Percentiles rank a stretch among this genome's conserved stretches.
These are phyloP conservation scores for Moricandia moricandioides DNA, from an alignment of 345 rosid species.

Conservation along the genomic window DNA sequence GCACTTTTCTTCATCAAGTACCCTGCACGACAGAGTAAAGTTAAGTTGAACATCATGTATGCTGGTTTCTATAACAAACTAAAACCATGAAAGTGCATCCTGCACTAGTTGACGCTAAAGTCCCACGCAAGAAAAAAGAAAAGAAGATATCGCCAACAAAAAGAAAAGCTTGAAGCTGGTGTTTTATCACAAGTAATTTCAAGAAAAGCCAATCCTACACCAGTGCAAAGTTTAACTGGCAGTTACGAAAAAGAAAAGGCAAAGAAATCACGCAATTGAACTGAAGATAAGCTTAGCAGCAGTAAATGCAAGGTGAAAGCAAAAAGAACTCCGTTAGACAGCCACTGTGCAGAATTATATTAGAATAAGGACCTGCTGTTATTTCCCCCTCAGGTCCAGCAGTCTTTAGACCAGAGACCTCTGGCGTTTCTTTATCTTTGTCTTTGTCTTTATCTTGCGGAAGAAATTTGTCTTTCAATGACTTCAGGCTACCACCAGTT, in stretches of 20 bases:
- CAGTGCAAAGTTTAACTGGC: background rate
- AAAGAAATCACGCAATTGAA: background rate
- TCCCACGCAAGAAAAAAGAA: background rate
- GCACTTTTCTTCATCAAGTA: conserved; percentile 88
- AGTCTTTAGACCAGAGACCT: conserved; percentile 75
- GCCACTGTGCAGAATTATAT: conserved; percentile 36
- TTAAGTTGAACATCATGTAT: background rate
- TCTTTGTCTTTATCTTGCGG: conserved; percentile 62
- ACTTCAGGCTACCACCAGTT: conserved; percentile 76
- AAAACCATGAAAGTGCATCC: background rate
- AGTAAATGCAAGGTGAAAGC: background rate
- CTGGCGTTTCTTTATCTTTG: conserved; percentile 62
- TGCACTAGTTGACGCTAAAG: background rate
- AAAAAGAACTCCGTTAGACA: conserved; percentile 16
- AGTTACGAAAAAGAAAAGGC: background rate
- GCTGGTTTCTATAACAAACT: background rate
- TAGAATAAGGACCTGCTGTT: conserved; percentile 70
- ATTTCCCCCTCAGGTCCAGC: conserved; percentile 94
- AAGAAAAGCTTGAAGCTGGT: conserved; percentile 8
- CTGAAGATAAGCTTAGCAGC: conserved; percentile 7
- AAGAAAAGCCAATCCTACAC: conserved; percentile 7
- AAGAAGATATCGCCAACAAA: background rate
- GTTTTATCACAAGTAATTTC: conserved; percentile 6
- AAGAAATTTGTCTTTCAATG: conserved; percentile 69
- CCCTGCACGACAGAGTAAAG: conserved; percentile 48